Conservation (phyloP, 1,284 basidiomycete genomes). For the Sporisorium reilianum region DNA sequence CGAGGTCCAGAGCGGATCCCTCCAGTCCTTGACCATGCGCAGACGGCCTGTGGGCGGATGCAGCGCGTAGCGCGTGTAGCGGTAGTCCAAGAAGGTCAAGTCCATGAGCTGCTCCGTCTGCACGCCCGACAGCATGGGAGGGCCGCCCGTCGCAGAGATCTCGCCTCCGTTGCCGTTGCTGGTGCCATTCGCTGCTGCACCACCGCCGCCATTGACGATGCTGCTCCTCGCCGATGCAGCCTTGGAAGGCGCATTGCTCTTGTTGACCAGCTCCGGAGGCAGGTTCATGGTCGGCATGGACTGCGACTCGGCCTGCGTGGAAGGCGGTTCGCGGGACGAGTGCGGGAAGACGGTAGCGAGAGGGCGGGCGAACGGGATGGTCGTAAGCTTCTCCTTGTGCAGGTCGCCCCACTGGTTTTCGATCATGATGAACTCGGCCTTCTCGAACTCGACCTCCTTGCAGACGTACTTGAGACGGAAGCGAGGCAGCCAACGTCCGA, state of each 20-base stretch:
- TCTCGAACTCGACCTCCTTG: constrained; percentile 83
- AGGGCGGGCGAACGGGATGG: constrained; percentile 65
- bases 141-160: constrained; percentile 5
- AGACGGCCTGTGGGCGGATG: constrained; percentile 88
- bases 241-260: constrained; percentile 47
- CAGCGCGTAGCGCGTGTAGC: constrained; percentile 90
- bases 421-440: constrained; percentile 81
- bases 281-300: constrained; percentile 34
- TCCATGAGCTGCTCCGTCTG: constrained; percentile 67
- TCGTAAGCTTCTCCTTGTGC: constrained; percentile 49
- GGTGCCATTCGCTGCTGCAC: constrained; percentile 5
- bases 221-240: constrained; percentile 46
- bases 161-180: constrained; percentile 16
- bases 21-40: constrained; percentile 87
- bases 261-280: constrained; percentile 37
- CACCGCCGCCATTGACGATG: constrained; percentile 45
- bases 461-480: constrained; percentile 91
- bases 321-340: constrained; percentile 63
- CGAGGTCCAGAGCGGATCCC: constrained; percentile 83
- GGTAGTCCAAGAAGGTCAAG: constrained; percentile 73
- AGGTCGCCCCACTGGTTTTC: constrained; percentile 74
- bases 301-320: constrained; percentile 63
- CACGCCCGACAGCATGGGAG: constrained; percentile 57
- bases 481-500: constrained; percentile 93
- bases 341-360: constrained; percentile 65